Base-by-base conservation (phyloP, 202 grass and related monocot species). In the Tripidium arundinaceum region DNA sequence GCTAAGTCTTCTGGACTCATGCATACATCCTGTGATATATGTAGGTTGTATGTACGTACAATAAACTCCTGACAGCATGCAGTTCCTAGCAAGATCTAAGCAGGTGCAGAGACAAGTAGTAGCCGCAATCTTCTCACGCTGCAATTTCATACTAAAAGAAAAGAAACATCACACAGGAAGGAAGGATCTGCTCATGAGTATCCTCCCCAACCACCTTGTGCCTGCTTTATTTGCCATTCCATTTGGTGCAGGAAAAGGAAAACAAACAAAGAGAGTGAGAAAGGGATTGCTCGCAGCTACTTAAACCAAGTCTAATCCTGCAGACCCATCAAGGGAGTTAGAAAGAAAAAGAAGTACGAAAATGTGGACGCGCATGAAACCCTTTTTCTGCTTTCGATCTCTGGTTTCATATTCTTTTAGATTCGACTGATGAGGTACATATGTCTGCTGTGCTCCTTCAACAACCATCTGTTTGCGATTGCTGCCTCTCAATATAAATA, bases 151-250 rank as follows among this genome's bases (percentile, higher is more conserved):
- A 33, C 0, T 33, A 33, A 33, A 33, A n/a, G n/a, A n/a, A n/a
- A n/a, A n/a, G n/a, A n/a, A 13, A 19, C 16, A 55, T 22, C 18
- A 57, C 52, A 22, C n/a, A 11, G 8, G 49, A n/a, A n/a, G n/a
- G n/a, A 49, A 47, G 1, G n/a, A 57, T 58, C 7, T 58, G 54
- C 11, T 42, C 22, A 29, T 31, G 28, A 7, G 49, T 31, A 15
- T 28, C 8, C 8, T 24, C 15, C n/a, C 46, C 64, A 80, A 80
- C 77, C 64, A 80, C 77, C 77, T 40, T 49, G 24, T 7, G 24
- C 1, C 31, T 33, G 31, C 31, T 33, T 69, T 24, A 27, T 45
- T 70, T 13, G 34, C 65, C 21, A 41, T 41, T 39, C 10, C 40
- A 18, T 46, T 70, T 5, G 40, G 67, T 43, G 1, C 19, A 3